Base-by-base conservation (phyloP, 2,329 filamentous ascomycete species). In the Phialophora expanda region DNA sequence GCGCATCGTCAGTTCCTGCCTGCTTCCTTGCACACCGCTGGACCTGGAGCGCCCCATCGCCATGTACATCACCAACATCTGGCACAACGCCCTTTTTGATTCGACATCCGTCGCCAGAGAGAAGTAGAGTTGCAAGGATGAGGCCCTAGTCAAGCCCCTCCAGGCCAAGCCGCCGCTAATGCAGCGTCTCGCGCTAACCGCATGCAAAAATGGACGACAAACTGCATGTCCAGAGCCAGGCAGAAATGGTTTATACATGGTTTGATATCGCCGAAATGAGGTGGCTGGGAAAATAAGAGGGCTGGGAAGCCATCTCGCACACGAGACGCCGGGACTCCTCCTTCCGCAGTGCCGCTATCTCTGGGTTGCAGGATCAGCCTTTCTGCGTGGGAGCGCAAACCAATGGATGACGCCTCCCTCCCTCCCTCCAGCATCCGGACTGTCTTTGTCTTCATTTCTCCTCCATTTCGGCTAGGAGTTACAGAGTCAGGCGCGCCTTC, bases 171-270 rank as follows among this genome's bases (percentile, higher is more conserved):
- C 46, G 9, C 3, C 20, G 32, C 59, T 61, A 61, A 44, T 55
- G n/a, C 48, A 20, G 32, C 14, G 50, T 53, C 32, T 26, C 7
- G 14, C 48, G 38, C 22, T 61, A 58, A 53, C 20, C 17, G 12
- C 32, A 55, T 26, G 44, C 44, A 64, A 67, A 67, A 67, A 44
- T 65, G 65, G 61, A 67, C 65, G 65, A 65, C 65, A 67, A 67
- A 55, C 53, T 56, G n/a, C 54, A n/a, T 28, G 56, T 56, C 58
- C 57, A 55, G 24, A 20, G 41, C 58, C 54, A 60, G 62, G 54
- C 56, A 63, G 20, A 62, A 34, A 60, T 46, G 56, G 56, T 62
- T 67, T 67, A 60, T 65, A 67, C 50, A 54, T 28, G 6, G 41
- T 65, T 67, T 65, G 60, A 51, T 50, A 32, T 48, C n/a, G 38